Evolutionary conservation across 768 basidiomycete species (phyloP).

Genomic region (Dioszegia crocea): DNA sequence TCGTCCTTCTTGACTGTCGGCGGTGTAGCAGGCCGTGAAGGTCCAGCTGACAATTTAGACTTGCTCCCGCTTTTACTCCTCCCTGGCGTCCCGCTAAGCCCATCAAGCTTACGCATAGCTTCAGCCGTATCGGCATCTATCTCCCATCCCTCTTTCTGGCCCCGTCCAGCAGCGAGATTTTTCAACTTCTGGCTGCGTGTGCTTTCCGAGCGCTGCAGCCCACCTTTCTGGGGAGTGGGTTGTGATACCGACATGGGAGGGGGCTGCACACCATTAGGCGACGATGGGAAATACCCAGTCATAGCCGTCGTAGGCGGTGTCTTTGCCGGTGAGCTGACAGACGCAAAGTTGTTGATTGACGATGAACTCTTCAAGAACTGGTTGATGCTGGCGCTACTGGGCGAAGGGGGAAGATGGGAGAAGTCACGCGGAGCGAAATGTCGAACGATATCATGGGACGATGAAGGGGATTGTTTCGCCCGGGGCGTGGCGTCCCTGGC

Average conservation of each 20-base stretch:
- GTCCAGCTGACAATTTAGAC: slow-evolving; percentile 9
- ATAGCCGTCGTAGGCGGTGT: slow-evolving; percentile 1
- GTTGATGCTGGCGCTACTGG: slow-evolving; percentile 82
- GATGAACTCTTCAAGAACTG: slow-evolving; percentile 61
- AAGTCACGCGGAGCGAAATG: slow-evolving; percentile 65
- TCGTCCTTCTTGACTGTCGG: slow-evolving; percentile 6
- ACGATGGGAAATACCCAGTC: slow-evolving; percentile 43
- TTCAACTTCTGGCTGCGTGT: slow-evolving; percentile 16
- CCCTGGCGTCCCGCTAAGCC: slow-evolving; percentile 64
- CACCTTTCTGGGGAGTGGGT: background rate
- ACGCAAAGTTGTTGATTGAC: slow-evolving; percentile 38
- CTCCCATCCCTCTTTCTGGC: slow-evolving; percentile 56
- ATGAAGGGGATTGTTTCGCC: slow-evolving; percentile 10
- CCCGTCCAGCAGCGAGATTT: slow-evolving; percentile 1
- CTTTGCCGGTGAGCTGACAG: slow-evolving; percentile 3
- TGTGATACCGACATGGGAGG: background rate
- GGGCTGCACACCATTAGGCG: background rate
- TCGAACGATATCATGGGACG: slow-evolving; percentile 57
- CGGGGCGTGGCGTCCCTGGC: slow-evolving; percentile 1
- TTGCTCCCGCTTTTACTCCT: slow-evolving; percentile 17
- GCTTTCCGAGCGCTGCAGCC: slow-evolving; percentile 30
- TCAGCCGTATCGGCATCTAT: slow-evolving; percentile 86
- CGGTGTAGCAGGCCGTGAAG: slow-evolving; percentile 56
- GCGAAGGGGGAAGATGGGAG: slow-evolving; percentile 84
- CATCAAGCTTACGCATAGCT: slow-evolving; percentile 87